phyloP scores from a whole-genome alignment of 179 eudicot genomes.

The Heliamphora pulchella region DNA sequence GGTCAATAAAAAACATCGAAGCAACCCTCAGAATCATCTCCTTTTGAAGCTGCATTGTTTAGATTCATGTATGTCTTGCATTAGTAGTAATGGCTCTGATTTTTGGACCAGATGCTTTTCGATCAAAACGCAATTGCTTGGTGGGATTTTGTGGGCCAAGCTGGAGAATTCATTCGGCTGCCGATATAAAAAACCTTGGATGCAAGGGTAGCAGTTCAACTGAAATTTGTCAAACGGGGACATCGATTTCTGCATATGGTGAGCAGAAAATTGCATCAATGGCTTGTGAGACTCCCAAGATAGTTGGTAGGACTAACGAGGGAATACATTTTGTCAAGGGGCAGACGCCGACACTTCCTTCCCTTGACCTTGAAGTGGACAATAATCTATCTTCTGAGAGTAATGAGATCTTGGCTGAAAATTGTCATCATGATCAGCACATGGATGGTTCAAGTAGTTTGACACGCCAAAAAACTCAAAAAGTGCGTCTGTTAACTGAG shows the following conservation, averaged over 20 bases:
- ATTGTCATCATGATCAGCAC: conserved; percentile 6
- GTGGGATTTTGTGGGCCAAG: conserved; percentile 15
- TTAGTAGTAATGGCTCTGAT: conserved; percentile 7
- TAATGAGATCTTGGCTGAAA: conserved; percentile 12
- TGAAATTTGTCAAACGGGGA: conserved; percentile 11
- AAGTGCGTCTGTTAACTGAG: conserved; percentile 34
- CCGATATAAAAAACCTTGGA: conserved; percentile 10
- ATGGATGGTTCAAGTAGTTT: conserved; percentile 14
- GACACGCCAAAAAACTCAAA: conserved; percentile 25
- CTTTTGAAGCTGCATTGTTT: not conserved
- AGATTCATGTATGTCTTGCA: not conserved
- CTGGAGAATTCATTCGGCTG: conserved; percentile 10
- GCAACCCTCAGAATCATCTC: not conserved
- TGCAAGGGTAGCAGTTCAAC: not conserved
- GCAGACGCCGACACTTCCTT: conserved; percentile 8
- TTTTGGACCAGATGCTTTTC: conserved; percentile 17
- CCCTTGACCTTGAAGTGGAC: conserved; percentile 14
- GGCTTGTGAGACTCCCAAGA: conserved; percentile 3
- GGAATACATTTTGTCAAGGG: not conserved
- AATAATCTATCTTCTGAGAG: conserved; percentile 27
- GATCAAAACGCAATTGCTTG: conserved; percentile 11
- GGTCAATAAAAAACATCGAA: too few species aligned
- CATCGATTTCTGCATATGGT: not conserved
- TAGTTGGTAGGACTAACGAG: not conserved
- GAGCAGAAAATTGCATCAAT: conserved; percentile 7